Evolutionary conservation across 495 filamentous ascomycete species (phyloP), one percentile per base, ranked within the genome.

Genomic region (Penicillium cinerascens): DNA sequence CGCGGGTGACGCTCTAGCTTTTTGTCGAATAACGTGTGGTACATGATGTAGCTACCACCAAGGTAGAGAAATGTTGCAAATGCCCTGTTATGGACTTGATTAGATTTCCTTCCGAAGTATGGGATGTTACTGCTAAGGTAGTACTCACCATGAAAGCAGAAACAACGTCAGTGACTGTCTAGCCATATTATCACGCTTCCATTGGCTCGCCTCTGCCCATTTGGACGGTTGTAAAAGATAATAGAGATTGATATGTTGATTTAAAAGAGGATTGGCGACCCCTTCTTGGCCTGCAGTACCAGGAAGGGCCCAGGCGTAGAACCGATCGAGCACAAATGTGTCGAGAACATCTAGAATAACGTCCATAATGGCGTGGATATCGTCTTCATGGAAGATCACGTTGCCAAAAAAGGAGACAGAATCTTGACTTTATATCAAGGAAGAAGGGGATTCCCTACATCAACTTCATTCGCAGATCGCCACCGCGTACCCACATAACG

Each of bases 21-120:
- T 62, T 97, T 90, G 76, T 97, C 91, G 75, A 91, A 97, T 70
- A 96, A 71, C 72, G 92, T 89, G 66, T 84, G 47, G 74, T 93
- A 96, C 45, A 89, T 87, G 40, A 95, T 70, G 23, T 81, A 76
- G 36, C 88, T 82, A 62, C 85, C 86, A 46, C 84, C 27, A 62
- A 87, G 88, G 74, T 91, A 91, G 56, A 87, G 70, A 20, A 82
- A 44, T 38, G 83, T 66, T 49, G 85, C 85, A 62, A 87, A 88
- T 59, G 88, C 57, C 81, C 87, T 91, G n/a, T n/a, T n/a, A n/a
- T n/a, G 60, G 25, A 43, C 43, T 44, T 41, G 36, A 10, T 54
- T 10, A 54, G 23, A 6, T 6, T n/a, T n/a, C n/a, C n/a, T 2
- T 18, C 40, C 1, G 8, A 42, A 15, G 15, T 25, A 1, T 11